These are phyloP conservation scores for Adansonia gregorii DNA, from an alignment of 441 rosid genomes.

Conservation along the genomic window DNA sequence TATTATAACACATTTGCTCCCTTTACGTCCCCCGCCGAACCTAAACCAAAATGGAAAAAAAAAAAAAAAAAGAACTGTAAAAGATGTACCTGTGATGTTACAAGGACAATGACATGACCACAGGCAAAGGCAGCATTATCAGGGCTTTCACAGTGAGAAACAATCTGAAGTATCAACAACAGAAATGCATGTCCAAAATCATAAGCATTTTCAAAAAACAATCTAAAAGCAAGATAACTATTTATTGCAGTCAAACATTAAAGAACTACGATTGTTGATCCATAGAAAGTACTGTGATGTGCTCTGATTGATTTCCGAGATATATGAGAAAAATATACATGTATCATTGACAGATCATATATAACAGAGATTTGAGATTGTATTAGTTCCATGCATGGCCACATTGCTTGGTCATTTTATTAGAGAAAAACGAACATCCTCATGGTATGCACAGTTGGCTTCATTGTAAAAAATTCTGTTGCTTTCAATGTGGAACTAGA, in stretches of 20 bases:
- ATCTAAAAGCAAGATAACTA: neutral
- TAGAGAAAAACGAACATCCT: neutral
- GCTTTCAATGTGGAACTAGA: neutral
- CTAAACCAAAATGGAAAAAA: neutral
- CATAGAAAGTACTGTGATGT: neutral
- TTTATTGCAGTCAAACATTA: neutral
- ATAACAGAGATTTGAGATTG: neutral
- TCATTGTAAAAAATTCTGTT: neutral
- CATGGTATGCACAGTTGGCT: neutral
- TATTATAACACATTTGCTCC: neutral
- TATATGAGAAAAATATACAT: conserved; percentile 9
- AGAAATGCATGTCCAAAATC: neutral
- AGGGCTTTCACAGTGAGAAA: conserved; percentile 61
- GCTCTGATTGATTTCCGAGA: conserved; percentile 9
- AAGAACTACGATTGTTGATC: conserved; percentile 21
- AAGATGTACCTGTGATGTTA: conserved; percentile 71
- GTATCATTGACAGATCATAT: neutral
- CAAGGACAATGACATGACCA: conserved; percentile 69
- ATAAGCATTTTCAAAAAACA: neutral
- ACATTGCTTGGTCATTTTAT: conserved; percentile 7
- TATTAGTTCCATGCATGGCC: neutral
- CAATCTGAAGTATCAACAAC: conserved; percentile 53
- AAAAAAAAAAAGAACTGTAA: neutral
- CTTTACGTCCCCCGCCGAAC: neutral
- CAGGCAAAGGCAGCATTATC: conserved; percentile 65